These are phyloP conservation scores for Fragilaria radians DNA, from an alignment of 108 stramenopile species.

Conservation along the genomic window DNA sequence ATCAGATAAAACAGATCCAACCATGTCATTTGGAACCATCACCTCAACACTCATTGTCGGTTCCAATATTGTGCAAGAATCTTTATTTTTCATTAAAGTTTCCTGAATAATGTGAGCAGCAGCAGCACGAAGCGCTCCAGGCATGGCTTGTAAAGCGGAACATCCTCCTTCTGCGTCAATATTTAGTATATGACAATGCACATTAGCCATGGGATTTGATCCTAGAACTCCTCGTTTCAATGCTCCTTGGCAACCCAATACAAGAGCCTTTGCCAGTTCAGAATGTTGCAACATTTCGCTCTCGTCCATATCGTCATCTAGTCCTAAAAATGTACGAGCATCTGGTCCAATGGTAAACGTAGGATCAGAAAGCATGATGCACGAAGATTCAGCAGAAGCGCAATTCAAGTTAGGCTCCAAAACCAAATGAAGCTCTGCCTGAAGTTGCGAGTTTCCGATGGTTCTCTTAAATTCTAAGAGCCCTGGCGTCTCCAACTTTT, in stretches of 20 bases:
- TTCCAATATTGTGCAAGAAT: constrained; percentile 53
- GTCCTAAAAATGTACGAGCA: constrained; percentile 48
- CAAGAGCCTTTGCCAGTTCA: constrained; percentile 47
- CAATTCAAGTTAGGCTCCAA: constrained; percentile 27
- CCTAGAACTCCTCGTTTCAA: constrained; percentile 64
- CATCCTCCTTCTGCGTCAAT: constrained; percentile 68
- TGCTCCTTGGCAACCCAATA: constrained; percentile 71
- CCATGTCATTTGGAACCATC: constrained; percentile 60
- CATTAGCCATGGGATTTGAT: constrained; percentile 58
- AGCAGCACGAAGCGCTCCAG: constrained; percentile 72
- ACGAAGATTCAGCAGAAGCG: constrained; percentile 18
- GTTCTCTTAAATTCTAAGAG: constrained; percentile 71
- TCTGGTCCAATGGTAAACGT: constrained; percentile 49
- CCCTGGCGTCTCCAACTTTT: constrained; percentile 57
- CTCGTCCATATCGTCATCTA: constrained; percentile 32
- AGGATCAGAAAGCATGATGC: constrained; percentile 56
- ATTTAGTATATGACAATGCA: constrained; percentile 59
- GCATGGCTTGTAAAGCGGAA: constrained; percentile 49
- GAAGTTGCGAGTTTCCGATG: constrained; percentile 61
- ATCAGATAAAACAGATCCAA: constrained; percentile 83
- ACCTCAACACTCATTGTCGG: constrained; percentile 83
- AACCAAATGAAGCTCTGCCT: constrained; percentile 55
- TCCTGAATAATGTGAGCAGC: constrained; percentile 55
- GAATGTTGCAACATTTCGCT: constrained; percentile 42
- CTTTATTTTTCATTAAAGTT: constrained; percentile 29